Base-by-base conservation (phyloP, 306 rosid genomes). In the Quercus cerris region DNA sequence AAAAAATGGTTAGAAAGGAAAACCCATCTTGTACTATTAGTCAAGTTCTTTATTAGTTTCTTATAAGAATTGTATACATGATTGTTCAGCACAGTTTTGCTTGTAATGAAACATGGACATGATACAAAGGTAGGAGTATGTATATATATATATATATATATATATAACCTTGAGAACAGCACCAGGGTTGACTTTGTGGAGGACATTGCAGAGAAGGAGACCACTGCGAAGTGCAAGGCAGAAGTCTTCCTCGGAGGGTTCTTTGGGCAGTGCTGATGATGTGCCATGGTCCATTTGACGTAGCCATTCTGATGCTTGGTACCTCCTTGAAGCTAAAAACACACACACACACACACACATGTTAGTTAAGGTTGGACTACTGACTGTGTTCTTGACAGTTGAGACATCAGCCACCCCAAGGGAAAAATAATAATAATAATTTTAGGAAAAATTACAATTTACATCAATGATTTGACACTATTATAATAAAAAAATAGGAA, bases 281-380 rank as follows among this genome's bases (percentile, higher is more conserved):
- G 99, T 97, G 0, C 89, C 95, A 13, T 85, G 78, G 86, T 94
- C 99, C 99, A 94, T 94, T 46, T 88, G 87, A 23, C 99, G 82
- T 44, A 94, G 91, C 99, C 99, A 94, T 88, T 90, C 97, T 71
- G 95, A 91, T 68, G 99, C 99, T 87, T 91, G 88, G 79, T 83
- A 80, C 78, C 99, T 87, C 85, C 99, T 93, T 55, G 91, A 85
- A 71, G 94, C 99, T 86, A 56, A 71, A 73, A 38, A 20, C 23
- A 22, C 23, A 61, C 63, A 30, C 72, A 58, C 23, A 70, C 35
- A 55, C 73, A 59, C 25, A 18, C 14, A 49, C 68, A 17, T 18
- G 20, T 46, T 67, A 8, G 0, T 63, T 30, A 15, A 30, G 20
- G 44, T 3, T 63, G 8, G 70, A 9, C 9, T 46, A 46, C 4